Evolutionary conservation across 805 yeast genomes (phyloP).

Genomic region (Ogataea zsoltii): DNA sequence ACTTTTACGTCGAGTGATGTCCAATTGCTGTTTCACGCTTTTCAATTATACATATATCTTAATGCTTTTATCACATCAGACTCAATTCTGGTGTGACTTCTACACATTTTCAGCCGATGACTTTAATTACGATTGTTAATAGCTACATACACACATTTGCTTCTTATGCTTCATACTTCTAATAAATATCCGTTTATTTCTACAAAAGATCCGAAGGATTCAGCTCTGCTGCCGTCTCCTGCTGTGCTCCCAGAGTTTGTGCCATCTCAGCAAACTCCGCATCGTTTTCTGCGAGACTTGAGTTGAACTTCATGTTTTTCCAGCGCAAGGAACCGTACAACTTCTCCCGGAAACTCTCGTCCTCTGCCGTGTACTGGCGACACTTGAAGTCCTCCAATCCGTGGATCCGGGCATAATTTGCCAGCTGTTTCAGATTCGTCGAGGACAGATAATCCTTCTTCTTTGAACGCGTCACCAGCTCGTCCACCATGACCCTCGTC

Average conservation of each 20-base stretch:
- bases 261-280: slow-evolving; percentile 22
- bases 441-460: slow-evolving; percentile 11
- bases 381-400: slow-evolving; percentile 24
- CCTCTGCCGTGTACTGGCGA: slow-evolving; percentile 11
- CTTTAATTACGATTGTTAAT: slow-evolving; percentile 10
- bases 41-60: slow-evolving; percentile 1
- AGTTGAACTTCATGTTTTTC: slow-evolving; percentile 14
- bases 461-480: slow-evolving; percentile 8
- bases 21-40: slow-evolving; percentile 3
- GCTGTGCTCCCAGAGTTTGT: slow-evolving; percentile 4
- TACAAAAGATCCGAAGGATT: slow-evolving; percentile 20
- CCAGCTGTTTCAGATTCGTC: slow-evolving; percentile 16
- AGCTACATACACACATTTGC: slow-evolving; percentile 8
- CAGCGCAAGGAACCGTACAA: slow-evolving; percentile 22
- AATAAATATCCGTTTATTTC: too few relatives aligned
- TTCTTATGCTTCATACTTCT: slow-evolving; percentile 2
- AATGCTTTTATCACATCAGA: slow-evolving; percentile 3
- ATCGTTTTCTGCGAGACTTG: slow-evolving; percentile 14
- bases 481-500: slow-evolving; percentile 17
- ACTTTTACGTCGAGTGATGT: not conserved
- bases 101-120: slow-evolving; percentile 5
- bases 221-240: not conserved
- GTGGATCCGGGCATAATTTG: slow-evolving; percentile 26
- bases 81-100: not conserved
- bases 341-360: slow-evolving; percentile 12